These are phyloP conservation scores for Xylaria sp. DNA, from an alignment of 2,329 filamentous ascomycete genomes.

Conservation along the genomic window DNA sequence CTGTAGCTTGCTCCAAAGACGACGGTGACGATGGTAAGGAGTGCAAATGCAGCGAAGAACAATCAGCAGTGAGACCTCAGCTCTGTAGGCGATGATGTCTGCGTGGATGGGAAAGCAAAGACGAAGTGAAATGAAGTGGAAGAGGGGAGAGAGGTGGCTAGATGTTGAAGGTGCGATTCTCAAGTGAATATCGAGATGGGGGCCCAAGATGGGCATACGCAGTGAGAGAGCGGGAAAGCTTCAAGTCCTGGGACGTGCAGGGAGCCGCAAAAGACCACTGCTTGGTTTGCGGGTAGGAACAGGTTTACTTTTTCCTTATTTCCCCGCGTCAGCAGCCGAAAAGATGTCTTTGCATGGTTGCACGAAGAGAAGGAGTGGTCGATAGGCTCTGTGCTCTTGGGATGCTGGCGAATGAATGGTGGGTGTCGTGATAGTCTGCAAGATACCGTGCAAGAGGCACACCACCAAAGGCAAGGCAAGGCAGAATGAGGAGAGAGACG, in stretches of 20 bases:
- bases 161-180: neutral
- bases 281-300: neutral
- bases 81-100: neutral
- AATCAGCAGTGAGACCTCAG: neutral
- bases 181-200: neutral
- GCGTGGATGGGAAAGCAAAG: neutral
- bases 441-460: neutral
- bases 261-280: neutral
- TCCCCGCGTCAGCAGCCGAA: neutral
- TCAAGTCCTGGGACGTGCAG: neutral
- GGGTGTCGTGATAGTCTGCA: neutral
- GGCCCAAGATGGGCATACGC: neutral
- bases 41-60: neutral
- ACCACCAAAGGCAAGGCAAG: neutral
- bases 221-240: neutral
- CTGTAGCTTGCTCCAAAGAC: neutral
- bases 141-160: neutral
- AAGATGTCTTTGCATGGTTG: neutral
- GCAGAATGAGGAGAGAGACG: neutral
- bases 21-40: neutral
- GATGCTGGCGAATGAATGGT: neutral
- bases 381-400: neutral
- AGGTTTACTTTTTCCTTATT: neutral
- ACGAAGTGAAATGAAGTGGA: neutral
- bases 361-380: neutral